Base-by-base conservation (phyloP, 306 rosid genomes). In the Casuarina equisetifolia region DNA sequence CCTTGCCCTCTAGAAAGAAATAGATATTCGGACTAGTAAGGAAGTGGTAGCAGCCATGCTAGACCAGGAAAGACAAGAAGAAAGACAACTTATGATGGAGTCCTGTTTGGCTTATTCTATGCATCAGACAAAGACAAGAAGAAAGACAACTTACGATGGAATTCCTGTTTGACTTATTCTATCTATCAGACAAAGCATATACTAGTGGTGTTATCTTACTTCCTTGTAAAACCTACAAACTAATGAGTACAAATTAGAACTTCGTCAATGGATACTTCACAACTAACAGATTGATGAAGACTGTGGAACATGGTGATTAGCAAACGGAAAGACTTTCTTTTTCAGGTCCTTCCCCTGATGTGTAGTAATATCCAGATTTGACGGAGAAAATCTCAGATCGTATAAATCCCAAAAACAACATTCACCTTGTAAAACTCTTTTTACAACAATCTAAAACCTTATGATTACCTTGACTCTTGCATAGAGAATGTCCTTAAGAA, bases 391-490 rank as follows among this genome's bases (percentile, higher is more conserved):
- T 9, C 35, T 62, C 49, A 35, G 9, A 45, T 46, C 2, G n/a
- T 51, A 51, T 46, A 52, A 36, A 67, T 13, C 3, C 10, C 48
- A 40, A 38, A 39, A 17, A 11, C 5, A 12, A 9, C 10, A 53
- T 54, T 45, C 16, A 79, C 59, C 46, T 12, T 3, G 12, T 44
- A 17, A 5, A 72, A 59, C n/a, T 53, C 48, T 49, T 17, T 8
- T 11, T 20, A 48, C 3, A 74, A 75, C 9, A 17, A 35, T 3
- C 51, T 48, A 48, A 6, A 66, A 67, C 58, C 44, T 20, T 67
- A 51, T n/a, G 57, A 42, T 78, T 92, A 95, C 98, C 98, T 95
- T 92, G 79, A 89, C 88, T 74, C 81, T 83, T 12, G 92, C 80
- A 72, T 95, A 88, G 76, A 90, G 92, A 63, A 85, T 82, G 81